phyloP scores from a whole-genome alignment of 1,284 basidiomycete genomes.

The Golubevia pallescens region DNA sequence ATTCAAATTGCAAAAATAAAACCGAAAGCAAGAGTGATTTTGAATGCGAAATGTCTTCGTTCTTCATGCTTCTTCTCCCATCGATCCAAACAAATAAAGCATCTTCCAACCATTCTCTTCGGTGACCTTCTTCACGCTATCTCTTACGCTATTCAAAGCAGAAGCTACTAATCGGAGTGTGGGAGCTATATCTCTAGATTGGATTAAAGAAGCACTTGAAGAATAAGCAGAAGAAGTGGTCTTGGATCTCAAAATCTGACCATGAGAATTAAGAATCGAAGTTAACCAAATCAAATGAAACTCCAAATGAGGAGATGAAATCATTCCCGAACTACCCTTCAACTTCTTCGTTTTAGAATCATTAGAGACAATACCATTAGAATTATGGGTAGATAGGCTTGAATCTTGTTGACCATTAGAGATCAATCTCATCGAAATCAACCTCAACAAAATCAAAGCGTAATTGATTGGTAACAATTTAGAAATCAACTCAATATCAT shows the following conservation, averaged over 20 bases:
- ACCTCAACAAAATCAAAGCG: conserved; percentile 38
- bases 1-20: too few species aligned
- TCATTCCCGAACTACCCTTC: conserved; percentile 6
- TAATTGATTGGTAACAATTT: conserved; percentile 35
- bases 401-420: conserved; percentile 20
- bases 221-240: too few species aligned
- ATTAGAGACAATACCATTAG: not conserved
- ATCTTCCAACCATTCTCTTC: too few species aligned
- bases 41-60: too few species aligned
- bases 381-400: not conserved
- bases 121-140: too few species aligned
- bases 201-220: too few species aligned
- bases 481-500: conserved; percentile 48
- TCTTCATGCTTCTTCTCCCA: too few species aligned
- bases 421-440: conserved; percentile 45
- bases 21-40: too few species aligned
- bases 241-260: conserved; percentile 5
- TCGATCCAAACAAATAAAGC: too few species aligned
- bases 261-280: conserved; percentile 45
- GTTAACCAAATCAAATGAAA: conserved; percentile 59
- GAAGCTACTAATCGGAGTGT: too few species aligned
- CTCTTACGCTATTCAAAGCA: too few species aligned
- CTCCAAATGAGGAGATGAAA: conserved; percentile 57
- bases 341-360: not conserved
- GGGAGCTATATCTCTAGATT: too few species aligned